phyloP scores from a whole-genome alignment of 1,139 yeast genomes.

The Yamadazyma sp. region DNA sequence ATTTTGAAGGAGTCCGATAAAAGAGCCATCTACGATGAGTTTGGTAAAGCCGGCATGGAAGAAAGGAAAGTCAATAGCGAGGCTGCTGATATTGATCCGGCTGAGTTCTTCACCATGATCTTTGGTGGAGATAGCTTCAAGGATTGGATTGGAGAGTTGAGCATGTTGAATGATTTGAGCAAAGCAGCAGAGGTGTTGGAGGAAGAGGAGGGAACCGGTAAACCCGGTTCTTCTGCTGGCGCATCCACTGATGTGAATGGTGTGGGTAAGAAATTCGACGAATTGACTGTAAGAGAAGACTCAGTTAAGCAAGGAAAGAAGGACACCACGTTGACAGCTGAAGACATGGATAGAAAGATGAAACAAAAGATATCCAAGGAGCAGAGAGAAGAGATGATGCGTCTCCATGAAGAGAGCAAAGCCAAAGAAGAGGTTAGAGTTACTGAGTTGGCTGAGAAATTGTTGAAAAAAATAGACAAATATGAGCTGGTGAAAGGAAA shows the following conservation, averaged over 20 bases:
- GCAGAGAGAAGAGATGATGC: constrained; percentile 54
- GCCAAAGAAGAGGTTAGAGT: constrained; percentile 55
- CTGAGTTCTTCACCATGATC: constrained; percentile 68
- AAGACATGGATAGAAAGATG: constrained; percentile 25
- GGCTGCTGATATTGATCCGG: constrained; percentile 33
- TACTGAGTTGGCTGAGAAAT: constrained; percentile 47
- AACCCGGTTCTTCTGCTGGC: not conserved
- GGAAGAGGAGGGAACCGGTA: constrained; percentile 19
- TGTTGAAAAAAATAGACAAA: constrained; percentile 46
- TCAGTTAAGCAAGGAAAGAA: constrained; percentile 4
- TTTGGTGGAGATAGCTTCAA: constrained; percentile 78
- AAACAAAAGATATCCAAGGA: constrained; percentile 46
- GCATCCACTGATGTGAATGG: constrained; percentile 2
- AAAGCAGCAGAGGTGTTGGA: constrained; percentile 67
- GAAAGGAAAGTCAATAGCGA: constrained; percentile 21
- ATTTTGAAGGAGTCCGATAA: constrained; percentile 37
- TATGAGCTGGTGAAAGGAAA: constrained; percentile 28
- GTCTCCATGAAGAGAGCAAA: constrained; percentile 55
- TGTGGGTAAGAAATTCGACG: constrained; percentile 7
- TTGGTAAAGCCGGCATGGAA: constrained; percentile 44
- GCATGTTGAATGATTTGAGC: constrained; percentile 77
- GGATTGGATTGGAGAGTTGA: constrained; percentile 82
- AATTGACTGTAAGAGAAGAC: constrained; percentile 8
- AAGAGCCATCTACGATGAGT: constrained; percentile 42
- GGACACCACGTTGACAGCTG: constrained; percentile 17